phyloP scores from a whole-genome alignment of 176 grass and related monocot genomes.

The Hordeum marinum region DNA sequence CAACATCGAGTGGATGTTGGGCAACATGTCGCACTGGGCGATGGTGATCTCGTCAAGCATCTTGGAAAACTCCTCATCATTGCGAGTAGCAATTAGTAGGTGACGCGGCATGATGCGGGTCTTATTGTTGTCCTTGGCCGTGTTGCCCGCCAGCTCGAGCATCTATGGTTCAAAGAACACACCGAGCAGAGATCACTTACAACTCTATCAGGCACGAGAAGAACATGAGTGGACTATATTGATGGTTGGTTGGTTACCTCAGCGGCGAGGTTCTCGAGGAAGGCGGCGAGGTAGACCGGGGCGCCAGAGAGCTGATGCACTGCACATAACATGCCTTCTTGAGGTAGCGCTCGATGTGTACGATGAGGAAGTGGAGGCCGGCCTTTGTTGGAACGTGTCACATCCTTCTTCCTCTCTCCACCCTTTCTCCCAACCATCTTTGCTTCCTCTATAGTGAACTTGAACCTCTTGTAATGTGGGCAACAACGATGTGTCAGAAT shows the following conservation, averaged over 20 bases:
- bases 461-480: too few relatives aligned
- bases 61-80: conserved; percentile 25
- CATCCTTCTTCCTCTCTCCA: neutral
- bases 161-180: neutral
- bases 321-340: conserved; percentile 44
- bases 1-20: conserved; percentile 11
- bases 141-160: conserved; percentile 17
- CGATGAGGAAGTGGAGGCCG: too few relatives aligned
- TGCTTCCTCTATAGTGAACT: neutral
- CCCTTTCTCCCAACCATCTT: neutral
- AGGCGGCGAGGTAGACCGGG: conserved; percentile 26
- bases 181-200: neutral
- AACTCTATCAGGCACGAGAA: neutral
- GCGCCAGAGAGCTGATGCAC: conserved; percentile 25
- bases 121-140: conserved; percentile 35
- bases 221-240: neutral
- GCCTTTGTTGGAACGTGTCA: conserved; percentile 11
- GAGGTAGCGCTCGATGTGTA: conserved; percentile 22
- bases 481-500: too few relatives aligned
- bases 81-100: conserved; percentile 13
- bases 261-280: conserved; percentile 31
- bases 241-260: neutral
- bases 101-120: conserved; percentile 5
- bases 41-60: conserved; percentile 1
- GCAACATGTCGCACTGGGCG: neutral